phyloP scores from a whole-genome alignment of 148 eudicot species.

The Fagopyrum esculentum region DNA sequence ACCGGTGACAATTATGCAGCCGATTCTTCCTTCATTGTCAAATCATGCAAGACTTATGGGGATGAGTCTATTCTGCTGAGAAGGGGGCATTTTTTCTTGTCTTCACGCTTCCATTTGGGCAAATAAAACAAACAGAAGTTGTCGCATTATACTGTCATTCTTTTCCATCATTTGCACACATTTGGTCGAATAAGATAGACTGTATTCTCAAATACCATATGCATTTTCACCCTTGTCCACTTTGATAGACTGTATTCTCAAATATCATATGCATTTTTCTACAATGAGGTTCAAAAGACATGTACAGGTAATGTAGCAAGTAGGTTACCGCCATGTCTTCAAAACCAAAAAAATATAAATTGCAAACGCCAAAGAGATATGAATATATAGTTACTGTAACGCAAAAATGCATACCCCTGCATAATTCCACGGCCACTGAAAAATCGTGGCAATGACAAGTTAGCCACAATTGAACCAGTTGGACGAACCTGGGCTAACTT shows the following conservation, averaged over 20 bases:
- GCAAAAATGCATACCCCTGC: slow-evolving; percentile 53
- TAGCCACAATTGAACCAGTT: slow-evolving; percentile 69
- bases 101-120: slow-evolving; percentile 6
- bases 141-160: not conserved
- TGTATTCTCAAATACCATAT: not conserved
- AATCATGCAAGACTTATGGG: not conserved
- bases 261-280: not conserved
- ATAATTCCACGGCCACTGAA: slow-evolving; percentile 73
- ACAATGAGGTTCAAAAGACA: not conserved
- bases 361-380: not conserved
- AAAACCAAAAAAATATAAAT: not conserved
- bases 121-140: not conserved
- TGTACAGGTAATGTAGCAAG: not conserved
- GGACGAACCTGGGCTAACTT: slow-evolving; percentile 54
- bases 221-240: not conserved
- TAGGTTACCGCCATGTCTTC: not conserved
- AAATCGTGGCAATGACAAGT: slow-evolving; percentile 73
- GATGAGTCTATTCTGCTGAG: not conserved
- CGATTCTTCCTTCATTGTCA: slow-evolving; percentile 1
- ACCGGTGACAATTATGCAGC: not conserved
- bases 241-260: not conserved
- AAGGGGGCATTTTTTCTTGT: not conserved
- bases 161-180: not conserved
- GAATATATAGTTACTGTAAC: not conserved
- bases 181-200: not conserved